phyloP scores from a whole-genome alignment of 192 early-diverging fungal genomes.

The Geranomyces variabilis region DNA sequence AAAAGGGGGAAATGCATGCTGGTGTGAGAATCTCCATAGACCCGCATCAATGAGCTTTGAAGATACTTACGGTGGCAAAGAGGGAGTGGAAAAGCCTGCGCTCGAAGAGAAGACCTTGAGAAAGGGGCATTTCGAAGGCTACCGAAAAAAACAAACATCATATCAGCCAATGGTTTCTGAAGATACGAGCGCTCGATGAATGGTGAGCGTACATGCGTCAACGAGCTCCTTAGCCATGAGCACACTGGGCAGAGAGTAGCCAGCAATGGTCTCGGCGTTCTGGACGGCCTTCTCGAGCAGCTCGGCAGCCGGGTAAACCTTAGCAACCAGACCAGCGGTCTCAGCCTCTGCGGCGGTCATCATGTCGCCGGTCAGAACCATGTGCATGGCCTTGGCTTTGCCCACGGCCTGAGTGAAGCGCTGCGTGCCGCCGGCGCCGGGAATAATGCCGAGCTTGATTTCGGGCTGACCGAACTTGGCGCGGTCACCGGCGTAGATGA shows the following conservation, averaged over 20 bases:
- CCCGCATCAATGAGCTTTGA: too few relatives aligned
- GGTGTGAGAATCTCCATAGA: too few relatives aligned
- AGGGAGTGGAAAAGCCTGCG: conserved; percentile 90
- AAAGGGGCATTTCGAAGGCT: conserved; percentile 87
- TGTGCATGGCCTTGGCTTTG: conserved; percentile 98
- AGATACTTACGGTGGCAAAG: conserved; percentile 75
- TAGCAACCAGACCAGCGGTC: conserved; percentile 81
- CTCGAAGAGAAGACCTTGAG: conserved; percentile 87
- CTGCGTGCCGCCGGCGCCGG: conserved; percentile 72
- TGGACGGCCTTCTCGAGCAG: conserved; percentile 89
- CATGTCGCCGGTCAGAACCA: conserved; percentile 88
- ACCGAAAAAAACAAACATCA: conserved; percentile 6
- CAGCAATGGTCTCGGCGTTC: conserved; percentile 85
- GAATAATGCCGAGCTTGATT: conserved; percentile 97
- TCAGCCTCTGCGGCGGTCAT: conserved; percentile 84
- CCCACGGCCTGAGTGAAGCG: conserved; percentile 88
- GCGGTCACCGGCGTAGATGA: conserved; percentile 97
- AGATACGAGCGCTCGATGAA: not conserved
- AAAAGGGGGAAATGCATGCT: too few relatives aligned
- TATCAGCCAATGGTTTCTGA: conserved; percentile 69
- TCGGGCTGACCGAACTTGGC: conserved; percentile 98
- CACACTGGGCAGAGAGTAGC: conserved; percentile 80
- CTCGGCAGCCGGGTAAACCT: conserved; percentile 82
- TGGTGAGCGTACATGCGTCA: conserved; percentile 68
- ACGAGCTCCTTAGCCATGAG: conserved; percentile 98